Evolutionary conservation across 2,329 filamentous ascomycete species (phyloP).

Genomic region (Apiospora pterosperma): DNA sequence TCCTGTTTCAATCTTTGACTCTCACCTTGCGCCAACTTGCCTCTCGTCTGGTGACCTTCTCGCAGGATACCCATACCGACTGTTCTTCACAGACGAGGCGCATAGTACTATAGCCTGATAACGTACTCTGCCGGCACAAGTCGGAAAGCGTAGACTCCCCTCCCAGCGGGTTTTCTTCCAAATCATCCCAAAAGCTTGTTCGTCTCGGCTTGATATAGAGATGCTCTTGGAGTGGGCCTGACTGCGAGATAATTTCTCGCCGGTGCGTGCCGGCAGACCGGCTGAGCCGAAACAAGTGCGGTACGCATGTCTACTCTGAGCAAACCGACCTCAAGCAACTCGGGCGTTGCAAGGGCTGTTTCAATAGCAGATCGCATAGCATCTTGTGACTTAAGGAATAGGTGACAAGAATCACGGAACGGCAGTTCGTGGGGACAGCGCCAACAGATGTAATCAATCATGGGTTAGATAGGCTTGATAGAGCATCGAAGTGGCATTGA

Average conservation of each 20-base stretch:
- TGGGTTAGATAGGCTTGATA: neutral
- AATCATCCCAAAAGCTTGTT: neutral
- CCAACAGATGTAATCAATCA: neutral
- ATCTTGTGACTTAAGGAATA: neutral
- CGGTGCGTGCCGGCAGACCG: conserved; percentile 4
- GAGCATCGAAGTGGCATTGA: neutral
- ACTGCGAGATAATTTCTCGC: conserved; percentile 3
- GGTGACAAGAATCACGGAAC: neutral
- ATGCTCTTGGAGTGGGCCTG: conserved; percentile 8
- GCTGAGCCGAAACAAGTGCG: conserved; percentile 9
- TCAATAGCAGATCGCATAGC: neutral
- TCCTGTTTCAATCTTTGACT: neutral
- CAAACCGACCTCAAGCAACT: conserved; percentile 12
- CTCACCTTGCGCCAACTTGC: neutral
- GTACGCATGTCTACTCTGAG: conserved; percentile 7
- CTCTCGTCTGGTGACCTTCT: neutral
- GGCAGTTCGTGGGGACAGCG: neutral
- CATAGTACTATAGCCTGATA: neutral
- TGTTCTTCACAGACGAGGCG: neutral
- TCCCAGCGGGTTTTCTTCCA: neutral
- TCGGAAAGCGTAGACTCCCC: neutral
- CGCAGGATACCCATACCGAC: neutral
- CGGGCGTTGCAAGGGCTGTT: conserved; percentile 4
- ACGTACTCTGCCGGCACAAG: neutral
- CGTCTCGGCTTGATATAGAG: conserved; percentile 10